phyloP scores from a whole-genome alignment of 2,329 filamentous ascomycete genomes.

The Peltaster fructicola region DNA sequence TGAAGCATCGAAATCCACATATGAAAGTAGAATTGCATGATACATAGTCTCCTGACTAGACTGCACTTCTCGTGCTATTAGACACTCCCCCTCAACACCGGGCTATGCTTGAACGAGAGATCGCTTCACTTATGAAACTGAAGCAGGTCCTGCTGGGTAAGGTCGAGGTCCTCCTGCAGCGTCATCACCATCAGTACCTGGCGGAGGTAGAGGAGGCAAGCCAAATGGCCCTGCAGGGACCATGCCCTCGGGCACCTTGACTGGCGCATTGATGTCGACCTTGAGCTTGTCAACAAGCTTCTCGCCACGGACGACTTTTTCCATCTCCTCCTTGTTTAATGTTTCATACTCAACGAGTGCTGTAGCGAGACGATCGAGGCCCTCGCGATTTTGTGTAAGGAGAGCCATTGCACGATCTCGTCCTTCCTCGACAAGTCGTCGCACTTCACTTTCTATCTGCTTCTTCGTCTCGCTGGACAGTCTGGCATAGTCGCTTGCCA shows the following conservation, averaged over 20 bases:
- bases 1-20: no score
- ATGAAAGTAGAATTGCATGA: no score
- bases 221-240: no score
- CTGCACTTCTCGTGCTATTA: no score
- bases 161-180: no score
- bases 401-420: constrained; percentile 56
- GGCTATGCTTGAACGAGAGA: no score
- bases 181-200: no score
- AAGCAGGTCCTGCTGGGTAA: no score
- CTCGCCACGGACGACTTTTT: constrained; percentile 76
- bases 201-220: no score
- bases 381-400: constrained; percentile 56
- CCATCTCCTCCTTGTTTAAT: constrained; percentile 71
- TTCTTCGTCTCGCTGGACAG: constrained; percentile 76
- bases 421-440: constrained; percentile 65
- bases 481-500: constrained; percentile 59
- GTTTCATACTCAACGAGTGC: constrained; percentile 92
- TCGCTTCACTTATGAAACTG: no score
- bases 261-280: constrained; percentile 37
- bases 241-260: constrained; percentile 48
- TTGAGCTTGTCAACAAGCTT: constrained; percentile 53
- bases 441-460: constrained; percentile 75
- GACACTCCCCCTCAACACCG: no score
- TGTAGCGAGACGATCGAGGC: constrained; percentile 73
- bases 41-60: no score